Percentiles rank a stretch among this genome's conserved stretches.
Evolutionary conservation across 768 basidiomycete species (phyloP).

Genomic region (Pholiota molesta): DNA sequence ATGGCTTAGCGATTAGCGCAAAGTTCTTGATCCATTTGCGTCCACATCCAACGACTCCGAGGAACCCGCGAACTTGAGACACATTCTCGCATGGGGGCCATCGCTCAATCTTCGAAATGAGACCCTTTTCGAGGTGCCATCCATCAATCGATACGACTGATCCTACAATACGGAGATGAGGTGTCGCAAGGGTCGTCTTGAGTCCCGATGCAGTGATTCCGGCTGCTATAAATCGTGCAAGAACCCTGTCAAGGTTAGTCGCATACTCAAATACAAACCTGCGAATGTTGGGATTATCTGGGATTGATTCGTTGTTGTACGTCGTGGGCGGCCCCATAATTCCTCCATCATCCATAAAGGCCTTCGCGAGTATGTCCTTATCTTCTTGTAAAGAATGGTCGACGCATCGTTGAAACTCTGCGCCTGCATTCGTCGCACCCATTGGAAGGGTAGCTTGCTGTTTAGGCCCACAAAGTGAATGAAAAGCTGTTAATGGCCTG

Average conservation of each 20-base stretch:
- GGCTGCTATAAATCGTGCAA: slow-evolving; percentile 12
- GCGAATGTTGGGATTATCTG: background rate
- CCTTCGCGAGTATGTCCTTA: background rate
- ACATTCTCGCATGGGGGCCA: slow-evolving; percentile 28
- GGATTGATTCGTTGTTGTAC: too few relatives aligned
- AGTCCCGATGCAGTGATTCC: slow-evolving; percentile 13
- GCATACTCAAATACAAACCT: slow-evolving; percentile 14
- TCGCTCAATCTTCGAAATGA: slow-evolving; percentile 21
- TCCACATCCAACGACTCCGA: too few relatives aligned
- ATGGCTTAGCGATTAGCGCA: too few relatives aligned
- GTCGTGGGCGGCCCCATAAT: slow-evolving; percentile 9
- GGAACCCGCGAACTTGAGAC: slow-evolving; percentile 27
- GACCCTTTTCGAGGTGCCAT: slow-evolving; percentile 24
- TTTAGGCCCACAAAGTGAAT: slow-evolving; percentile 26
- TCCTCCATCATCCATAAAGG: slow-evolving; percentile 20
- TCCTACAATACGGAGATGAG: slow-evolving; percentile 9
- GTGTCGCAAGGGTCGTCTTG: slow-evolving; percentile 7
- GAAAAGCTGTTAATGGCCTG: slow-evolving; percentile 36
- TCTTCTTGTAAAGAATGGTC: slow-evolving; percentile 14
- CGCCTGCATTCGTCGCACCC: slow-evolving; percentile 36
- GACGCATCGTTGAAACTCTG: slow-evolving; percentile 32
- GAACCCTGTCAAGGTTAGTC: slow-evolving; percentile 2
- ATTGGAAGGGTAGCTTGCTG: slow-evolving; percentile 30
- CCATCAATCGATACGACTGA: slow-evolving; percentile 21
- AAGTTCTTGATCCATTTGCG: too few relatives aligned